Evolutionary conservation across 768 basidiomycete genomes (phyloP).

Genomic region (Brasilioporus rufonigricans): DNA sequence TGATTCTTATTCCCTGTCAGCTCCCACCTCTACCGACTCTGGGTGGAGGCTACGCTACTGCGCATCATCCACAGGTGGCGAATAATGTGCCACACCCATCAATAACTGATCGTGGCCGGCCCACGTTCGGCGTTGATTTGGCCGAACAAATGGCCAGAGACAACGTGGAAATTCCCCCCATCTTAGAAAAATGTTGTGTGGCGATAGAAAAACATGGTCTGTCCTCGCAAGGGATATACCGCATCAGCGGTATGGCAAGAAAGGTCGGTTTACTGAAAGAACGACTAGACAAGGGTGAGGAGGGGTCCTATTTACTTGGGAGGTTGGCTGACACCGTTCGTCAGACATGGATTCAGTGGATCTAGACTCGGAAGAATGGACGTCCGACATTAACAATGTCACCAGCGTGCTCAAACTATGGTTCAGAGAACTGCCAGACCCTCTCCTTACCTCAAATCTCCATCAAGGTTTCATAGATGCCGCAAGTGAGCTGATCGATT

Average conservation of each 20-base stretch:
- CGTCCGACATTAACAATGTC: slow-evolving; percentile 92
- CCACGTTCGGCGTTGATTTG: slow-evolving; percentile 93
- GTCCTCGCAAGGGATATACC: slow-evolving; percentile 84
- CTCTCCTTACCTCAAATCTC: slow-evolving; percentile 76
- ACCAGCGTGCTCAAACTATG: slow-evolving; percentile 94
- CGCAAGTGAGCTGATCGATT: slow-evolving; percentile 61
- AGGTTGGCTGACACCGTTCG: slow-evolving; percentile 20
- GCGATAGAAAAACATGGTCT: slow-evolving; percentile 92
- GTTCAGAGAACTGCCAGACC: slow-evolving; percentile 95
- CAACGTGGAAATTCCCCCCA: slow-evolving; percentile 81
- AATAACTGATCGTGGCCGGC: slow-evolving; percentile 57
- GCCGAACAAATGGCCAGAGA: slow-evolving; percentile 93
- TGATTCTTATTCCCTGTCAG: slow-evolving; percentile 34
- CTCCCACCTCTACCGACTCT: slow-evolving; percentile 60
- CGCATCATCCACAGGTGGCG: slow-evolving; percentile 23
- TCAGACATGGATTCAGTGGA: slow-evolving; percentile 85
- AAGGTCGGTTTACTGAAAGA: slow-evolving; percentile 82
- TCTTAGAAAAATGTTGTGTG: slow-evolving; percentile 85
- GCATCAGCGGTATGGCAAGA: slow-evolving; percentile 88
- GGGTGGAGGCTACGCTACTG: slow-evolving; percentile 25
- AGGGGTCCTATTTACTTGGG: neutral
- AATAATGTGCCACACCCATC: slow-evolving; percentile 30
- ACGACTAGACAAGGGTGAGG: slow-evolving; percentile 77
- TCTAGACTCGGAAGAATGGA: slow-evolving; percentile 86
- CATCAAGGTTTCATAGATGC: slow-evolving; percentile 96